Conservation (phyloP, 1,284 basidiomycete genomes). For the Caloboletus inedulis region DNA sequence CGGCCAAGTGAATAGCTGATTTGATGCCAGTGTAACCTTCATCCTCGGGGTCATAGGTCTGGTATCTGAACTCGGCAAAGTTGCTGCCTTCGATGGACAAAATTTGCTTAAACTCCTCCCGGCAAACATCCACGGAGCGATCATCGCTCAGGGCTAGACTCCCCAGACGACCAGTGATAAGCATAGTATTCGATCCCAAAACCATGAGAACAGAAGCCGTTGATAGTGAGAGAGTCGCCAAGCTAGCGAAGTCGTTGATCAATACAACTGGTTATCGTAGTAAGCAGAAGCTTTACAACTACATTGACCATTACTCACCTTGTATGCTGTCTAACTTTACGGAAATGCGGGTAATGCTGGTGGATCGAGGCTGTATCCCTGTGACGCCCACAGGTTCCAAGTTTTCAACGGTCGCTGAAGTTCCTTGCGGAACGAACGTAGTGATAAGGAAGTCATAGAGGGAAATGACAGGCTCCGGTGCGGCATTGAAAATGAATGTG, state of each 20-base stretch:
- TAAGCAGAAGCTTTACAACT: conserved; percentile 4
- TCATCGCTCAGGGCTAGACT: conserved; percentile 87
- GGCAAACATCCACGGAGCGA: conserved; percentile 49
- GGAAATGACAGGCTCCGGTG: conserved; percentile 88
- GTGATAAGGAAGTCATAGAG: conserved; percentile 99
- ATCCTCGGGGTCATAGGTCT: conserved; percentile 81
- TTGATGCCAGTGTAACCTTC: conserved; percentile 79
- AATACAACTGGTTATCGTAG: conserved; percentile 61
- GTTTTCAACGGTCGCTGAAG: conserved; percentile 7
- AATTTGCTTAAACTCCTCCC: conserved; percentile 80
- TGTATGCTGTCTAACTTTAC: conserved; percentile 88
- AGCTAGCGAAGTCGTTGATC: conserved; percentile 67
- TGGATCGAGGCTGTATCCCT: conserved; percentile 18
- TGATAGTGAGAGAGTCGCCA: conserved; percentile 89
- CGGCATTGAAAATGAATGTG: conserved; percentile 88
- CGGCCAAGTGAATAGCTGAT: conserved; percentile 79
- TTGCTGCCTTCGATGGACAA: conserved; percentile 95
- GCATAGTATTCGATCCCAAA: conserved; percentile 72
- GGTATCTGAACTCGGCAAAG: conserved; percentile 93
- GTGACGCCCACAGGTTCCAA: conserved; percentile 14
- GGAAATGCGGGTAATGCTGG: conserved; percentile 76
- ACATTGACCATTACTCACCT: conserved; percentile 42
- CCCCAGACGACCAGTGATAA: conserved; percentile 82
- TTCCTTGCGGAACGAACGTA: conserved; percentile 74
- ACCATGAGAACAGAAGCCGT: conserved; percentile 88